phyloP scores from a whole-genome alignment of 305 asterid species.

The Fraxinus sp. region DNA sequence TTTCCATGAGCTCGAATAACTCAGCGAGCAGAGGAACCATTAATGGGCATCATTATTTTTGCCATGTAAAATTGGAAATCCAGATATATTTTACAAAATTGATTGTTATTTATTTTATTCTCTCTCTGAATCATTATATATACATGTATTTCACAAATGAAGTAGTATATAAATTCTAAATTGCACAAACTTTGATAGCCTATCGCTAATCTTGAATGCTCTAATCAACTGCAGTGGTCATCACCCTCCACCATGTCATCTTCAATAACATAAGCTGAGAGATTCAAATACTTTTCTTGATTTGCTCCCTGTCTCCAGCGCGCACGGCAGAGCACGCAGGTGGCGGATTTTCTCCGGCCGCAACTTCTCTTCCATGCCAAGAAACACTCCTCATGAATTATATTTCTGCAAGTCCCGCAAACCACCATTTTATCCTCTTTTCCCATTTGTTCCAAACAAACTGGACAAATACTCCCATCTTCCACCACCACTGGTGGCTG shows the following conservation, averaged over 20 bases:
- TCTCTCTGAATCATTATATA: too few species aligned
- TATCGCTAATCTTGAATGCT: background rate
- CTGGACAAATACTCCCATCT: constrained; percentile 62
- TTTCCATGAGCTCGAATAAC: too few species aligned
- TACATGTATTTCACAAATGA: too few species aligned
- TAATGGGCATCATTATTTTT: too few species aligned
- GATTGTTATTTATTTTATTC: too few species aligned
- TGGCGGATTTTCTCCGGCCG: constrained; percentile 60
- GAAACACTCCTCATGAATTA: constrained; percentile 76
- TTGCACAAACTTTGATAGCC: background rate
- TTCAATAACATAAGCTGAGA: constrained; percentile 59
- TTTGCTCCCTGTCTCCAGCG: constrained; percentile 57
- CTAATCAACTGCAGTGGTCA: constrained; percentile 32
- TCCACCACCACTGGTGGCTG: constrained; percentile 34
- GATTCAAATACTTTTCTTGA: constrained; percentile 68
- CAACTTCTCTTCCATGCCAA: constrained; percentile 76
- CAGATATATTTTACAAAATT: too few species aligned
- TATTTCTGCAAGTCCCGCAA: constrained; percentile 71
- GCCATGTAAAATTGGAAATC: too few species aligned
- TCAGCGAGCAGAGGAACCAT: too few species aligned
- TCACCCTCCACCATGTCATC: constrained; percentile 50
- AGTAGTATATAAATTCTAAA: background rate
- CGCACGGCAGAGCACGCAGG: constrained; percentile 90
- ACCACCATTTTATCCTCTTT: constrained; percentile 59
- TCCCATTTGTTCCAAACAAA: constrained; percentile 86